Evolutionary conservation across 2,329 filamentous ascomycete species (phyloP), one percentile per base, ranked within the genome.

Genomic region (Aspergillus tamarii): DNA sequence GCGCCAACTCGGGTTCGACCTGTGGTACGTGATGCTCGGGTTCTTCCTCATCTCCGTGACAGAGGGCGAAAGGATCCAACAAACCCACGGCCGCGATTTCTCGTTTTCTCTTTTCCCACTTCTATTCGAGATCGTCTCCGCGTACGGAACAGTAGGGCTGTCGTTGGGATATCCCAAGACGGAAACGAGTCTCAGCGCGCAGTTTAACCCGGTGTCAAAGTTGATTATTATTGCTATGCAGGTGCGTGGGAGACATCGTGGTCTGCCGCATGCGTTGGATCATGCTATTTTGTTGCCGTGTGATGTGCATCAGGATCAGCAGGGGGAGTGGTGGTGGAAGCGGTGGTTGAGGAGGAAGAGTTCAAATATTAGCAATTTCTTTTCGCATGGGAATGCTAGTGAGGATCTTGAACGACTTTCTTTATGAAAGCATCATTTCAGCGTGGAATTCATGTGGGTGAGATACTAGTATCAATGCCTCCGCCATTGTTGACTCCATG

Each of bases 11-110:
- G 96, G 93, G 34, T 98, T 97, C 81, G 94, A 98, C 78, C 79
- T 98, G 77, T 98, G 94, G 94, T 98, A 92, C 73, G 90, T 98
- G 64, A 96, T 96, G 75, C 78, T 97, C 21, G 94, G 94, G 1
- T 88, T 95, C 71, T 98, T 98, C 80, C 87, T 97, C 74, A 90
- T 98, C 71, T 86, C 90, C 64, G 95, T 98, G 70, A 88, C 90
- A 28, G 94, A 98, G 79, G 93, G 93, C 2, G 62, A 72, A 4
- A 87, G 88, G 16, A 82, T 98, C 9, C 84, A 90, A 72, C 85
- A 87, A 69, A 81, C 53, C 41, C 55, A 78, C 28, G 84, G 32
- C 21, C 52, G 89, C 65, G 79, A 87, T 56, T 79, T 79, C 61
- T 70, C 74, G 1, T 91, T 92, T 68, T 84, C 86, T 53, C 81